Percentiles rank a stretch among this genome's conserved stretches.
Conservation (phyloP, 768 basidiomycete genomes). For the Mycena vulgaris region DNA sequence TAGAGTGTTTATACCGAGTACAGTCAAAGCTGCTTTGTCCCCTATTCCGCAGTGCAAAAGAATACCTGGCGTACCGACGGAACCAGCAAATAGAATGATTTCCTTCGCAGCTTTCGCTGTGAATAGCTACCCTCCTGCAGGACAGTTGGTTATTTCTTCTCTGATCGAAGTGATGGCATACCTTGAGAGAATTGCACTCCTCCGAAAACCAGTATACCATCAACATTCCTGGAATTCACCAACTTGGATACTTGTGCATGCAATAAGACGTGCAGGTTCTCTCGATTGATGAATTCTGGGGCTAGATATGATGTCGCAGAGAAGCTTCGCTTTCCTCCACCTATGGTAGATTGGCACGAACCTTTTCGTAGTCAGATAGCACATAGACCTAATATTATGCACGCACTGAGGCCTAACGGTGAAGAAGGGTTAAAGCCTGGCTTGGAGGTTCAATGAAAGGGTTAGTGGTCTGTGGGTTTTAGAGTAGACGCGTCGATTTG, state of each 20-base stretch:
- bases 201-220: conserved; percentile 8
- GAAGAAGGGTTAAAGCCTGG: no score
- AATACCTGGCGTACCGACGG: conserved; percentile 45
- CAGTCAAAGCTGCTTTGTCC: conserved; percentile 17
- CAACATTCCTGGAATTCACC: not conserved
- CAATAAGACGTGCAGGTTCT: conserved; percentile 36
- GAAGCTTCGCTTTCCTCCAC: conserved; percentile 31
- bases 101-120: conserved; percentile 19
- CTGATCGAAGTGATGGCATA: not conserved
- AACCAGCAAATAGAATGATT: conserved; percentile 40
- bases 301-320: conserved; percentile 36
- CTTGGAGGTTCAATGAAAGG: no score
- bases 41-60: conserved; percentile 43
- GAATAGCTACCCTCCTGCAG: not conserved
- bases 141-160: not conserved
- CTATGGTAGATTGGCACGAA: conserved; percentile 17
- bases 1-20: conserved; percentile 32
- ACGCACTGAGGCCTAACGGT: conserved; percentile 48
- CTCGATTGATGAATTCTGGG: conserved; percentile 32
- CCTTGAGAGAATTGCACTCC: conserved; percentile 23
- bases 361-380: conserved; percentile 44
- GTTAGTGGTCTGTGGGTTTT: no score
- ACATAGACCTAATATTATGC: conserved; percentile 40
- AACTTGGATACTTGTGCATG: conserved; percentile 26
- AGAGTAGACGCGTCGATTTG: no score